A percentile compares a stretch with the other conserved stretches of the same genome.
Conservation (phyloP, 495 filamentous ascomycete genomes). For the Annulohypoxylon nitens region DNA sequence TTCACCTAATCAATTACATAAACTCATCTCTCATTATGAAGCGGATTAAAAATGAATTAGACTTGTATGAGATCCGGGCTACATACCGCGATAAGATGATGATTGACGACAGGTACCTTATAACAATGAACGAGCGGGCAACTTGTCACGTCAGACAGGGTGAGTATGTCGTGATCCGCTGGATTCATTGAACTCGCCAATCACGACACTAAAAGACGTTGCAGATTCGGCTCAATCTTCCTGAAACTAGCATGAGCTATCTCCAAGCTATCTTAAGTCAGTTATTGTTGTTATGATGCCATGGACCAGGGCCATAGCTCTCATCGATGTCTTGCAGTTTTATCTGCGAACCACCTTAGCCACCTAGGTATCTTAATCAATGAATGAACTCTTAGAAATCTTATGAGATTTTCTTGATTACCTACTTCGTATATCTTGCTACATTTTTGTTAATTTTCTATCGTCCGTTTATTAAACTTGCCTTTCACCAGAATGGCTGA, state of each 20-base stretch:
- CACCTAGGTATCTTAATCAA: background rate
- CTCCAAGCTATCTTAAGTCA: constrained; percentile 33
- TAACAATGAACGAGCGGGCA: background rate
- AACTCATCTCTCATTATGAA: background rate
- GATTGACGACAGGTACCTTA: background rate
- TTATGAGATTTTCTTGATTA: background rate
- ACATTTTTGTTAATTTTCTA: background rate
- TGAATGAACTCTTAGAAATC: background rate
- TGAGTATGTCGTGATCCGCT: constrained; percentile 45
- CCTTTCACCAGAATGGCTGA: constrained; percentile 27
- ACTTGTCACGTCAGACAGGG: constrained; percentile 40
- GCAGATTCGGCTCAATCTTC: constrained; percentile 30
- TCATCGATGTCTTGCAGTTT: constrained; percentile 3
- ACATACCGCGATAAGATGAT: no score
- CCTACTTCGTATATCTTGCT: background rate
- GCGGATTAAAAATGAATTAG: background rate
- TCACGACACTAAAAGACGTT: constrained; percentile 22
- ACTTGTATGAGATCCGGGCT: no score
- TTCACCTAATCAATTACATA: no score
- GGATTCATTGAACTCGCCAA: constrained; percentile 24
- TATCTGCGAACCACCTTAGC: background rate
- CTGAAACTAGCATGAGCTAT: constrained; percentile 13
- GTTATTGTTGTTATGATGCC: constrained; percentile 38
- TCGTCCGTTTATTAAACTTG: background rate
- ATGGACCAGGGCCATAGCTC: constrained; percentile 17